Conservation (phyloP, 106 monocot genomes). For the Acorus gramineus region DNA sequence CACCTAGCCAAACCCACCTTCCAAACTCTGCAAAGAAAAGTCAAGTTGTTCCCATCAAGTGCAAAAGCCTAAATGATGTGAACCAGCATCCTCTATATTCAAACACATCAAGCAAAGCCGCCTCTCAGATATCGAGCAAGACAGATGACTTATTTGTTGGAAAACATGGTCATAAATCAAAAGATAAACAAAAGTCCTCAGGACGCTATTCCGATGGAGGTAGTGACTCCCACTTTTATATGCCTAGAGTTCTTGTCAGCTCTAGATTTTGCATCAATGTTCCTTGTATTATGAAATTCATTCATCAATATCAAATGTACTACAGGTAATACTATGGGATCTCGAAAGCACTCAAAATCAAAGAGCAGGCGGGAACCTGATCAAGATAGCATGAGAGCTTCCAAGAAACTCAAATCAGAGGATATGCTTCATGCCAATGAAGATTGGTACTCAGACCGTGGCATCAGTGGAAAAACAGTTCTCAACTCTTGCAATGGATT, state of each 20-base stretch:
- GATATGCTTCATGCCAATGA: not conserved
- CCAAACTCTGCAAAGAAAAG: conserved; percentile 5
- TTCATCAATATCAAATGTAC: not conserved
- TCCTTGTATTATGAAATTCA: not conserved
- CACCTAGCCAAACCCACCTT: not conserved
- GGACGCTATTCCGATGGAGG: conserved; percentile 7
- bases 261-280: too few species aligned
- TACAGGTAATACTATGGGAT: conserved; percentile 3
- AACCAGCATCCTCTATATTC: conserved; percentile 2
- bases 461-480: not conserved
- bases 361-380: conserved; percentile 4
- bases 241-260: too few species aligned
- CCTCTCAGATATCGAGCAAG: conserved; percentile 1
- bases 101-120: conserved; percentile 1
- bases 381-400: conserved; percentile 10
- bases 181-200: conserved; percentile 2
- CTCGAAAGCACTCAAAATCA: conserved; percentile 6
- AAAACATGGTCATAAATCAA: conserved; percentile 3
- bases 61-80: conserved; percentile 19
- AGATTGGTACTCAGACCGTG: conserved; percentile 10
- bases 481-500: not conserved
- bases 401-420: conserved; percentile 11
- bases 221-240: not conserved
- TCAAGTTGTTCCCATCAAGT: conserved; percentile 6
- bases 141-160: not conserved